Evolutionary conservation across 2,329 filamentous ascomycete genomes (phyloP).

Genomic region (Aspergillus hortae): DNA sequence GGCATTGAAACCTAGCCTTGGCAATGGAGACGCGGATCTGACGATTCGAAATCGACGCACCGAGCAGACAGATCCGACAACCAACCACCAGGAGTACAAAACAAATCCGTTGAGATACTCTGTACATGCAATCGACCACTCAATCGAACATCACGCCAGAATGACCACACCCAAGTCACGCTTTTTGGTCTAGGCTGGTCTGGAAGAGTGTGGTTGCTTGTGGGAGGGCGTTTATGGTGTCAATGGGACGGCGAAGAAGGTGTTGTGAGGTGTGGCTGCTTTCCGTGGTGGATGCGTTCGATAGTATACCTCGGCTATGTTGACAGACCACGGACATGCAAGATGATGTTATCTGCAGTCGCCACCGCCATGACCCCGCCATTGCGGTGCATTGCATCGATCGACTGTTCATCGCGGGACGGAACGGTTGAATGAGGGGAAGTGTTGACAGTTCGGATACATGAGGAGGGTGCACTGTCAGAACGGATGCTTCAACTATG

Average conservation of each 20-base stretch:
- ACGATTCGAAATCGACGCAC: neutral
- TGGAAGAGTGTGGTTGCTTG: neutral
- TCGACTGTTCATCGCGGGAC: too few relatives aligned
- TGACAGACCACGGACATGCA: neutral
- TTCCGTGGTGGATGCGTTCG: too few relatives aligned
- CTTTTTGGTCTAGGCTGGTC: neutral
- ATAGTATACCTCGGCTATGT: too few relatives aligned
- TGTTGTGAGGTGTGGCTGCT: neutral
- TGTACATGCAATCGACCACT: neutral
- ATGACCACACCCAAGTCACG: neutral
- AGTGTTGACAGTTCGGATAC: too few relatives aligned
- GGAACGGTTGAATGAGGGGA: too few relatives aligned
- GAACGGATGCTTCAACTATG: too few relatives aligned
- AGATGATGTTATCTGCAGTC: too few relatives aligned
- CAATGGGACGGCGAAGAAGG: neutral
- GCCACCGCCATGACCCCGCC: too few relatives aligned
- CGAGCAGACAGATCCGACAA: neutral
- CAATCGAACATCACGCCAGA: neutral
- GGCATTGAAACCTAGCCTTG: too few relatives aligned
- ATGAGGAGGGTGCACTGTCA: too few relatives aligned
- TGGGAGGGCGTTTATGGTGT: neutral
- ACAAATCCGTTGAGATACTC: neutral
- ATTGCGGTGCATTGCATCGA: too few relatives aligned
- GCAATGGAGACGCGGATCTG: neutral
- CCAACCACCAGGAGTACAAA: neutral